Conservation (phyloP, 2,329 filamentous ascomycete genomes). For the Microsporum audouinii region DNA sequence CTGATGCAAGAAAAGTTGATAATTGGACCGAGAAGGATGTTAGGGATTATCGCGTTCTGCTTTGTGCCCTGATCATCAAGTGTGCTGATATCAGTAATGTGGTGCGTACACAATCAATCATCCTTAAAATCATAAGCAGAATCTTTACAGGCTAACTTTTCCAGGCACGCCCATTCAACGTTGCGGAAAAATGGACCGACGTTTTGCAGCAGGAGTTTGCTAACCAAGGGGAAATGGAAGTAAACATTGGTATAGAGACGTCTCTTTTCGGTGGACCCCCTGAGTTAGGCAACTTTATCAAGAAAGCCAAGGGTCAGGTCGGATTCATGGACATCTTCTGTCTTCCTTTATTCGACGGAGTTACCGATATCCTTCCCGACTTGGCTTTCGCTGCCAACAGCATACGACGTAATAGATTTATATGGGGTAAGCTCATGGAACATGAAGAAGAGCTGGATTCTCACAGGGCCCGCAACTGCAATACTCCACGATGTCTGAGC, state of each 20-base stretch:
- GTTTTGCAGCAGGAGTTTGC: slow-evolving; percentile 94
- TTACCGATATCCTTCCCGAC: slow-evolving; percentile 72
- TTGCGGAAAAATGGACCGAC: slow-evolving; percentile 79
- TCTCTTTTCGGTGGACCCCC: slow-evolving; percentile 69
- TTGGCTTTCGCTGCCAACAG: slow-evolving; percentile 78
- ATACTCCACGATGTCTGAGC: not conserved
- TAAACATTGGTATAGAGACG: slow-evolving; percentile 73
- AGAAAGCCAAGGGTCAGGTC: slow-evolving; percentile 77
- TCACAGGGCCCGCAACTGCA: not conserved
- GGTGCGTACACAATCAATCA: slow-evolving; percentile 43
- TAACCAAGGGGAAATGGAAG: slow-evolving; percentile 84
- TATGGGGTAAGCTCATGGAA: slow-evolving; percentile 44
- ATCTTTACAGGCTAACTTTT: not conserved
- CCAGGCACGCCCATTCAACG: slow-evolving; percentile 68
- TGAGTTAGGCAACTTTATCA: slow-evolving; percentile 70
- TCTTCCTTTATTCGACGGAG: slow-evolving; percentile 76
- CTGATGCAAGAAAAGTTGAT: slow-evolving; percentile 51
- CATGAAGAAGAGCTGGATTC: not conserved
- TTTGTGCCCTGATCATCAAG: slow-evolving; percentile 91
- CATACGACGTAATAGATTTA: slow-evolving; percentile 61
- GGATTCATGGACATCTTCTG: slow-evolving; percentile 97
- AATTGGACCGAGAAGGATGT: slow-evolving; percentile 66
- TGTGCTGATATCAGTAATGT: slow-evolving; percentile 99
- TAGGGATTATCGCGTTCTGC: slow-evolving; percentile 64
- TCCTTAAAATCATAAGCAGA: too few relatives aligned